Conservation (phyloP, 1,139 yeast species). For the Eremothecium sinecaudum region DNA sequence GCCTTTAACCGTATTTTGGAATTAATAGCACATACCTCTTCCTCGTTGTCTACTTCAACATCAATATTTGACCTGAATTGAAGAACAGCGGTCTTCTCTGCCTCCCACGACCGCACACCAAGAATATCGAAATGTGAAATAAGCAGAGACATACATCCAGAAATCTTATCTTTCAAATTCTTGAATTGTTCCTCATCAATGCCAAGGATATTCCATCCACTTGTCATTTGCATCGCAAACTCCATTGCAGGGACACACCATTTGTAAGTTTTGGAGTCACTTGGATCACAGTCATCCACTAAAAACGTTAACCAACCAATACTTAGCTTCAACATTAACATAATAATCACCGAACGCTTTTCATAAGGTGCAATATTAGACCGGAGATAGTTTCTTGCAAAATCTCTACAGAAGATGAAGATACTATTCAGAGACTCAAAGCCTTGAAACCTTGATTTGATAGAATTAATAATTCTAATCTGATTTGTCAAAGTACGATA, state of each 20-base stretch:
- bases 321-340: constrained; percentile 64
- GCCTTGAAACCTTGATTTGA: constrained; percentile 45
- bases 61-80: constrained; percentile 29
- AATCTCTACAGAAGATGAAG: constrained; percentile 75
- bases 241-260: constrained; percentile 96
- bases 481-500: constrained; percentile 60
- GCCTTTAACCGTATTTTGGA: constrained; percentile 32
- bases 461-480: constrained; percentile 40
- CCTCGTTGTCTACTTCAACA: constrained; percentile 32
- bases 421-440: constrained; percentile 72
- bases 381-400: constrained; percentile 64
- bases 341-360: constrained; percentile 59
- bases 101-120: constrained; percentile 87
- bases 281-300: constrained; percentile 90
- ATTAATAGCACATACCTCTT: constrained; percentile 32
- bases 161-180: constrained; percentile 68
- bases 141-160: constrained; percentile 86
- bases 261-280: constrained; percentile 81
- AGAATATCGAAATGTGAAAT: constrained; percentile 95
- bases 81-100: constrained; percentile 45
- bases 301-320: constrained; percentile 89
- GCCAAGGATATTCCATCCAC: constrained; percentile 80
- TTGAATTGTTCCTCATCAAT: constrained; percentile 70
- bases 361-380: constrained; percentile 47
- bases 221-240: constrained; percentile 91